A percentile compares a stretch with the other conserved stretches of the same genome.
These are phyloP conservation scores for Ophiostoma perfectum DNA, from an alignment of 2,329 filamentous ascomycete genomes.

Conservation along the genomic window DNA sequence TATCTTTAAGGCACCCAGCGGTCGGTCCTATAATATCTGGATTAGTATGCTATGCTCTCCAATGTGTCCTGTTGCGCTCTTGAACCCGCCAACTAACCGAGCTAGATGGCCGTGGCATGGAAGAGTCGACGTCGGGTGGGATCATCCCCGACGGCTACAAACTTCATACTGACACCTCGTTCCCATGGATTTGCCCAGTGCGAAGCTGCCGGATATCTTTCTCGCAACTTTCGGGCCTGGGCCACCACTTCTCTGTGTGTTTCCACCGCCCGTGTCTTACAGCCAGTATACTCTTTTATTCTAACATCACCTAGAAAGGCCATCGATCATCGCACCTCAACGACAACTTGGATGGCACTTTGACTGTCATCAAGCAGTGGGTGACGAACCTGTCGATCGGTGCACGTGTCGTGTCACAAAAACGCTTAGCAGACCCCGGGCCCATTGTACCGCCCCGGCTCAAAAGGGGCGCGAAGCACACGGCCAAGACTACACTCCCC, in stretches of 20 bases:
- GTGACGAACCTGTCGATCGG: not conserved
- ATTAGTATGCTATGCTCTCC: not conserved
- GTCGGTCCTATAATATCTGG: not conserved
- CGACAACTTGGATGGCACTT: constrained; percentile 14
- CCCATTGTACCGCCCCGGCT: not conserved
- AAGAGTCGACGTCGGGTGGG: not conserved
- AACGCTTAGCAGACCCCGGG: not conserved
- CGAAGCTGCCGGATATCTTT: constrained; percentile 1
- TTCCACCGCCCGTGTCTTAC: not conserved
- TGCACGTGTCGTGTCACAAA: constrained; percentile 6
- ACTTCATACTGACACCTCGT: not conserved
- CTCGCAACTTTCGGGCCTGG: not conserved
- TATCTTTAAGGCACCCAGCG: not conserved
- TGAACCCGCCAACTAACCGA: not conserved
- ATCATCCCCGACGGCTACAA: constrained; percentile 13
- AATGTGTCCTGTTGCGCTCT: not conserved
- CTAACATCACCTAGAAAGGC: not conserved
- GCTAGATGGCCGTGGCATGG: not conserved
- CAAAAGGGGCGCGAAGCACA: not conserved
- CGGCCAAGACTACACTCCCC: not conserved
- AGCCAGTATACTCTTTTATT: too few relatives aligned
- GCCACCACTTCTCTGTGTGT: constrained; percentile 7
- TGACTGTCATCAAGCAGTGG: constrained; percentile 7
- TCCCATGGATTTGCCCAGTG: constrained; percentile 6
- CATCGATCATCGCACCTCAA: constrained; percentile 4